Base-by-base conservation (phyloP, 345 rosid genomes). In the Trapa incisa region DNA sequence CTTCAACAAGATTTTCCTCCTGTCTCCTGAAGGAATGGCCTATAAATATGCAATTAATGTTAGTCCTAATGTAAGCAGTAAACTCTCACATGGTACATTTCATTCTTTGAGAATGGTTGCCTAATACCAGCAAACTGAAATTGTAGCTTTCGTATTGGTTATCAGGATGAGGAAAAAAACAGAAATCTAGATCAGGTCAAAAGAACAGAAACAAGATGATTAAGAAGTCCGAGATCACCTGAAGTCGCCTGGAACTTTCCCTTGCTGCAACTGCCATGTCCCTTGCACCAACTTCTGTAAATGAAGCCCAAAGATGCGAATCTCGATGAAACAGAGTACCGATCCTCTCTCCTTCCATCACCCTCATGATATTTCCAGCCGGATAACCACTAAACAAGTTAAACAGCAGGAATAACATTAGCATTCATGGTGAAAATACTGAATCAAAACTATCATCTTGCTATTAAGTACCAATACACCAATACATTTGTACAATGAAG, bases 191-290 rank as follows among this genome's bases (percentile, higher is more conserved):
- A 41, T 41, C 43, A 41, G 43, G 43, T 41, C 43, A 41, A 41
- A 3, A 41, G 43, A 41, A 41, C 43, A 7, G 1, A 58, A 15
- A 14, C 42, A 37, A 17, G n/a, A 13, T 48, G 11, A n/a, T 7
- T 37, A 37, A 17, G 47, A 64, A 64, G 52, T 33, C 9, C 43
- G 17, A 43, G 22, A 47, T 65, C 79, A 94, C 99, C 96, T 95
- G 97, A 74, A 91, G 96, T 75, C 79, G 79, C 70, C 96, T 84
- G 61, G 99, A 89, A 78, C 96, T 77, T 67, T 95, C 99, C 83
- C 96, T 91, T 36, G 99, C 99, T 39, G 92, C 89, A 67, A 89
- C 88, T 70, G 99, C 99, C 99, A 95, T 91, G 35, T 89, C 88
- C 56, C 86, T 86, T 17, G 85, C 88, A 71, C 80, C 72, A 33